Evolutionary conservation across 2,329 filamentous ascomycete genomes (phyloP), one percentile per base, ranked within the genome.

Genomic region (Alternaria sp.): DNA sequence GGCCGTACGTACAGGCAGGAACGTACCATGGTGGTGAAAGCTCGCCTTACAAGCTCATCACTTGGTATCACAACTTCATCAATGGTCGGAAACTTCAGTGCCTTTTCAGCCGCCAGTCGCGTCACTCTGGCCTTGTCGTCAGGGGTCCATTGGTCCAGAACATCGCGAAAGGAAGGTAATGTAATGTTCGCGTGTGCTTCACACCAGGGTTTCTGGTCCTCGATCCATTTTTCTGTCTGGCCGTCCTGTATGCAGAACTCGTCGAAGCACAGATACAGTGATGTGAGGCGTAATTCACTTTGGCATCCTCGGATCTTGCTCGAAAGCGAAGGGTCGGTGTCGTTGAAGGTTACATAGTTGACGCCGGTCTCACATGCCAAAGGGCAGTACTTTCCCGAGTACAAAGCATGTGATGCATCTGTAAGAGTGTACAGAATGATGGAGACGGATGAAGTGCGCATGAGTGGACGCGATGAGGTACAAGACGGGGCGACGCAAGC

Each of bases 261-360:
- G 20, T 69, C 67, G 28, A 75, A 64, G 49, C 76, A 79, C 7
- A 79, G 58, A 56, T 76, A 79, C 18, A 78, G 26, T 14, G 75
- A 77, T 10, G 61, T 71, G 11, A 72, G 61, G 18, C 69, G 68
- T 6, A 76, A 58, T 10, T 60, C 44, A 55, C 76, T 77, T 46
- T 68, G 68, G 67, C 76, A 79, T 43, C 67, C 63, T 25, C 65
- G 68, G 28, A 70, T 65, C 61, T 76, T 76, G 53, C 69, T 72
- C 33, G 74, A 72, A 28, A 71, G 59, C 54, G 62, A 70, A 37
- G 67, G 51, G 49, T 71, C 64, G 12, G 74, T 77, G 58, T 79
- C 76, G 61, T 77, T 77, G 66, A 77, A 79, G 12, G 71, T 72
- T 30, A 69, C 70, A 53, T 77, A 77, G 46, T 71, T 70, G 46